Evolutionary conservation across 495 filamentous ascomycete genomes (phyloP).

Genomic region (Penicillium salamii): DNA sequence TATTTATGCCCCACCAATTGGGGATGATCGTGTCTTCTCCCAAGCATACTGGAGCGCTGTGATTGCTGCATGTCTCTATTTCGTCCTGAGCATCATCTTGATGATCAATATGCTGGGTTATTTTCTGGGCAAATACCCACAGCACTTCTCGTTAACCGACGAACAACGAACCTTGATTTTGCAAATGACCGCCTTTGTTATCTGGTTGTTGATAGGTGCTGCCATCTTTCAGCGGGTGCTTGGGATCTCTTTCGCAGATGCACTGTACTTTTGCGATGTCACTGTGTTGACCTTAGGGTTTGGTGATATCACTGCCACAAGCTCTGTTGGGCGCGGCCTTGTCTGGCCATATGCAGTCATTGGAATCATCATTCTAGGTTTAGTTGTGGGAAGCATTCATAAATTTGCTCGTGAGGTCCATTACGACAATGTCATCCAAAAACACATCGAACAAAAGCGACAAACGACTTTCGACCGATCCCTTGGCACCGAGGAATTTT

Average conservation of each 20-base stretch:
- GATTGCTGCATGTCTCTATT: constrained; percentile 64
- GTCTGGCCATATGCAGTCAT: constrained; percentile 81
- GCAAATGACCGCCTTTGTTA: constrained; percentile 60
- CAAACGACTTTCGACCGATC: constrained; percentile 54
- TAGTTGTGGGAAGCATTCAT: constrained; percentile 81
- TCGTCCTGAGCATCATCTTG: constrained; percentile 59
- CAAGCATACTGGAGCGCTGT: constrained; percentile 78
- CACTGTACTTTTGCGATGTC: constrained; percentile 63
- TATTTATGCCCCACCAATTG: constrained; percentile 55
- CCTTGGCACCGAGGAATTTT: constrained; percentile 35
- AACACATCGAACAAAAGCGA: constrained; percentile 58
- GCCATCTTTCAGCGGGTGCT: constrained; percentile 52
- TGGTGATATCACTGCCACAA: constrained; percentile 52
- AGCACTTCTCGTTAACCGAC: constrained; percentile 70
- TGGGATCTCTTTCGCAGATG: constrained; percentile 51
- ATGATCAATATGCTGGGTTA: constrained; percentile 80
- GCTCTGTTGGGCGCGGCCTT: constrained; percentile 56
- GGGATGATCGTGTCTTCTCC: constrained; percentile 60
- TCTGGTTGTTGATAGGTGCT: constrained; percentile 60
- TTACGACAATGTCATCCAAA: constrained; percentile 63
- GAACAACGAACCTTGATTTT: constrained; percentile 67
- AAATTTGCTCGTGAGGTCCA: constrained; percentile 63
- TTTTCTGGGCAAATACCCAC: constrained; percentile 72
- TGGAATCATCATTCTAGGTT: constrained; percentile 82
- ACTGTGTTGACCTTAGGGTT: constrained; percentile 67